Conservation (phyloP, 306 rosid genomes). For the Gynostemma pentaphyllum region DNA sequence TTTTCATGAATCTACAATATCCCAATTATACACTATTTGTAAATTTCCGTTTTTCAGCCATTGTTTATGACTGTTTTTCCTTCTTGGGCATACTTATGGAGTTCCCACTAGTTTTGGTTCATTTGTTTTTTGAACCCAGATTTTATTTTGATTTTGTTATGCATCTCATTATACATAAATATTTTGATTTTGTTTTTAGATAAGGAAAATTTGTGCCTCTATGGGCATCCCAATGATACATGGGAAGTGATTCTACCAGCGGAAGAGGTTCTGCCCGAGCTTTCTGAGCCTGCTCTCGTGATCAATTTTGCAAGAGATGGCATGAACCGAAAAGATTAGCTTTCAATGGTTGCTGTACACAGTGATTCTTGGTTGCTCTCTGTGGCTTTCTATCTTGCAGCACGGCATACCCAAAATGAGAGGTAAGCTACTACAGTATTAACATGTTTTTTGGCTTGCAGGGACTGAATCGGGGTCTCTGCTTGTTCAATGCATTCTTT, state of each 20-base stretch:
- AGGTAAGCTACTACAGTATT: slow-evolving; percentile 28
- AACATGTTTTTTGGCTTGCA: neutral
- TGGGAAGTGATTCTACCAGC: slow-evolving; percentile 98
- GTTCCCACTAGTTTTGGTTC: neutral
- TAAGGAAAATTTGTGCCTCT: slow-evolving; percentile 87
- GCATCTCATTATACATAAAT: neutral
- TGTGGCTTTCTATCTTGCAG: slow-evolving; percentile 85
- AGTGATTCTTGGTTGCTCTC: slow-evolving; percentile 97
- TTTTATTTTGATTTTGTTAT: neutral
- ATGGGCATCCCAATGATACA: slow-evolving; percentile 72
- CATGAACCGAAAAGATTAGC: slow-evolving; percentile 89
- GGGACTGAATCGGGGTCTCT: neutral
- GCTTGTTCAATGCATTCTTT: neutral
- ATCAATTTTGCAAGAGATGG: slow-evolving; percentile 98
- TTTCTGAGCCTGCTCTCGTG: slow-evolving; percentile 96
- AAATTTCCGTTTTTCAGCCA: too few species aligned
- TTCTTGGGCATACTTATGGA: neutral
- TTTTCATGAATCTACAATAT: neutral
- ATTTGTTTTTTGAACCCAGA: neutral
- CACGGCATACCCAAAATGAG: slow-evolving; percentile 78
- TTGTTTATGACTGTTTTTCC: neutral
- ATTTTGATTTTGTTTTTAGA: slow-evolving; percentile 29
- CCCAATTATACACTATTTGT: neutral
- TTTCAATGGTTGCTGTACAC: slow-evolving; percentile 86
- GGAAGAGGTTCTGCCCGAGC: slow-evolving; percentile 93